Evolutionary conservation across 768 basidiomycete genomes (phyloP), one percentile per base, ranked within the genome.

Genomic region (Boletus rubroflammeus): DNA sequence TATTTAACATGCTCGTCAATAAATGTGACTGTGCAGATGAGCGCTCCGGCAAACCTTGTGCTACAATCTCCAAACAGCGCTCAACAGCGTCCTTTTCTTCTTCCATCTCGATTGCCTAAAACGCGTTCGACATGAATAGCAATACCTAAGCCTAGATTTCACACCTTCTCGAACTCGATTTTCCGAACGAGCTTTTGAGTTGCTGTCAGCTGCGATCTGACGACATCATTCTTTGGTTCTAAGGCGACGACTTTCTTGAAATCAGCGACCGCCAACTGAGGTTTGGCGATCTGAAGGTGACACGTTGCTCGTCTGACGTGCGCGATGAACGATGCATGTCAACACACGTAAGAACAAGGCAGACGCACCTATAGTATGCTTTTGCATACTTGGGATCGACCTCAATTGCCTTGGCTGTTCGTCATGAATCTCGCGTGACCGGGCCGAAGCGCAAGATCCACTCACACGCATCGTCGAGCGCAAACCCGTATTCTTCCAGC

Each of bases 401-500:
- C 57, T 86, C 76, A 55, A 98, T 90, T 13, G 96, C 96, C 62
- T 85, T 86, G 53, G 81, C 91, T 93, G 62, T 29, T 51, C 23
- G 34, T 31, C 47, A 42, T 67, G 39, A 63, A 38, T 51, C 45
- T 66, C 57, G 59, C 38, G 51, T 54, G 50, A 59, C 53, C 34
- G 17, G 26, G 52, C 26, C 17, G 19, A 38, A 53, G 42, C 35
- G 50, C 45, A 40, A 39, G 6, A 45, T 50, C 38, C 36, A 81
- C 88, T 68, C 64, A 94, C 93, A 83, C 39, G 93, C 84, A 75
- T 98, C 96, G 28, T 76, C 75, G 26, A 96, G 80, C 15, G 94
- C 97, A 66, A 94, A 93, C 3, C 97, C 97, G 63, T 89, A 88
- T 73, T 99, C 86, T 70, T 99, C 90, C 51, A 98, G 72, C 74